Percentiles rank a stretch among this genome's conserved stretches.
Evolutionary conservation across 164 flowering plant species (phyloP).

Genomic region (Paratinospora sagittata): DNA sequence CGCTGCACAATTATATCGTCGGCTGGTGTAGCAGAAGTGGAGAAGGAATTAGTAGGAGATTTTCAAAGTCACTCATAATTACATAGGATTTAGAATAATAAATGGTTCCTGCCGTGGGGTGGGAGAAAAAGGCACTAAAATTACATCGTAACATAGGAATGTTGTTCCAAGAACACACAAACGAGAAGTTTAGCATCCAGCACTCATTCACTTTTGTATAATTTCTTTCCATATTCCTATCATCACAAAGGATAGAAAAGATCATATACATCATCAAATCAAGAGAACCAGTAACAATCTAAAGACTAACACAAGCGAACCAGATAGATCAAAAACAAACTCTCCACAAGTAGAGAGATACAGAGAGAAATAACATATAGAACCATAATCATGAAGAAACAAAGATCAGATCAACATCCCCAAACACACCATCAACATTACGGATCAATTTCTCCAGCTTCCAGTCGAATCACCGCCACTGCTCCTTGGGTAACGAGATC

Average conservation of each 20-base stretch:
- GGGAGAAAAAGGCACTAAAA: too few relatives aligned
- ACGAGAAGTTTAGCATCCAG: not conserved
- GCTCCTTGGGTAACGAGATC: slow-evolving; percentile 5
- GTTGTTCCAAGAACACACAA: too few relatives aligned
- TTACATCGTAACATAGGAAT: too few relatives aligned
- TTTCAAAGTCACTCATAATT: too few relatives aligned
- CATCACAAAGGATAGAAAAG: not conserved
- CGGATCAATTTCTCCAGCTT: slow-evolving; percentile 10
- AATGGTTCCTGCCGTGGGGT: too few relatives aligned
- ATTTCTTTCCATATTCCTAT: not conserved
- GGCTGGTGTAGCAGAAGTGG: too few relatives aligned
- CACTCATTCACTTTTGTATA: not conserved
- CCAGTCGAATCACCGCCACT: slow-evolving; percentile 13
- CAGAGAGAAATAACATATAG: not conserved
- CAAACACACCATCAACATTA: not conserved
- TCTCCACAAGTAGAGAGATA: not conserved
- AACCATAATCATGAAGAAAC: not conserved
- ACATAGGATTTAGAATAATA: too few relatives aligned
- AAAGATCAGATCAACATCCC: not conserved
- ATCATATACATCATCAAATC: not conserved
- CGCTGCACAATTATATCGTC: too few relatives aligned
- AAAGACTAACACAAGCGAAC: not conserved
- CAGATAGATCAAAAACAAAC: slow-evolving; percentile 4
- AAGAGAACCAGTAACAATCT: slow-evolving; percentile 7
- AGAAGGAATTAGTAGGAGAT: too few relatives aligned